Evolutionary conservation across 345 rosid species (phyloP).

Genomic region (Heritiera littoralis): DNA sequence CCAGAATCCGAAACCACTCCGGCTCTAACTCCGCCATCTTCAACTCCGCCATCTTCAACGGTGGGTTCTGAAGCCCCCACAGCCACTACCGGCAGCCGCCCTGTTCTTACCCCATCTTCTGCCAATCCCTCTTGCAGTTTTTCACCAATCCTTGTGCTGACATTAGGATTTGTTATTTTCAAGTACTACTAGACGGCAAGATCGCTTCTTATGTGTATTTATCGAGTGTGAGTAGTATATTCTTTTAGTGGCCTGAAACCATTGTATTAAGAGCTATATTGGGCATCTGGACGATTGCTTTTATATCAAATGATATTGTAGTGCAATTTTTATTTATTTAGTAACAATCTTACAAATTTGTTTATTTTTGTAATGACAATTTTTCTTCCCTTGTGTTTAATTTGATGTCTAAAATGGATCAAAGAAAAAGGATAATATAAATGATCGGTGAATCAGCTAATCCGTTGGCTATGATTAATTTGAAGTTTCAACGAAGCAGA

Average conservation of each 20-base stretch:
- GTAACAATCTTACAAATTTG: neutral
- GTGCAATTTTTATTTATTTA: neutral
- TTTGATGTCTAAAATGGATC: neutral
- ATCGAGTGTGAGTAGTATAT: neutral
- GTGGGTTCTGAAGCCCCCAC: slow-evolving; percentile 42
- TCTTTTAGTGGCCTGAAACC: neutral
- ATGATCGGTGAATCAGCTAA: neutral
- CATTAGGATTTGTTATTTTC: slow-evolving; percentile 42
- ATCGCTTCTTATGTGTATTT: slow-evolving; percentile 5
- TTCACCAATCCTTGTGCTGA: slow-evolving; percentile 51
- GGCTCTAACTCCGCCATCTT: slow-evolving; percentile 48
- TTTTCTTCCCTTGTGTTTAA: neutral
- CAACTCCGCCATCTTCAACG: slow-evolving; percentile 47
- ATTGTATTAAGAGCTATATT: neutral
- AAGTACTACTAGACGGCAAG: neutral
- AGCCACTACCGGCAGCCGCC: slow-evolving; percentile 49
- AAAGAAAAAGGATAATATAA: neutral
- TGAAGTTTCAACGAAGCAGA: neutral
- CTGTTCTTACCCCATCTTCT: slow-evolving; percentile 59
- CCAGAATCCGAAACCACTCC: slow-evolving; percentile 64
- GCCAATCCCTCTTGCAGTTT: slow-evolving; percentile 35
- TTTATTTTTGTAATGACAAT: neutral
- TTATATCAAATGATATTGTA: neutral
- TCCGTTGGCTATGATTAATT: neutral
- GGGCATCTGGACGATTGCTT: neutral